Conservation (phyloP, 768 basidiomycete genomes). For the Lentinus brumalis region DNA sequence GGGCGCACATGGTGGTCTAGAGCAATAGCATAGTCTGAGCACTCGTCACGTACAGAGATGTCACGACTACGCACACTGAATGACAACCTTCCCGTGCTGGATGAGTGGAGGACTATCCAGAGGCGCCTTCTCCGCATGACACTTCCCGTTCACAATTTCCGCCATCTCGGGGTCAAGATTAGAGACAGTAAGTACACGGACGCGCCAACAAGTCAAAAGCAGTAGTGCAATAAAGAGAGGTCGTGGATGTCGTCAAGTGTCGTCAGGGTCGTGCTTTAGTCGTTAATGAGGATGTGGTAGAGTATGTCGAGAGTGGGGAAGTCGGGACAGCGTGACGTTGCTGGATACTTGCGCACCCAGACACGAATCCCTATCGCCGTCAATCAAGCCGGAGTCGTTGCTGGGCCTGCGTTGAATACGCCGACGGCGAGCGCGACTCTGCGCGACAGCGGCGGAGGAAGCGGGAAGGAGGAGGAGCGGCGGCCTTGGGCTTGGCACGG, state of each 20-base stretch:
- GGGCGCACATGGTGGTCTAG: conserved; percentile 58
- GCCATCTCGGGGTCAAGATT: conserved; percentile 18
- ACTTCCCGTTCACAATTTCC: conserved; percentile 31
- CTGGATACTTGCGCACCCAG: not conserved
- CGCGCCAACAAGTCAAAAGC: not conserved
- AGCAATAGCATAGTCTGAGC: not conserved
- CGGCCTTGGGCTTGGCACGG: not conserved
- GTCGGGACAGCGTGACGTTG: not conserved
- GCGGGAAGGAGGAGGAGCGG: not conserved
- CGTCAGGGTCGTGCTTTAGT: not conserved
- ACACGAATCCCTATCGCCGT: not conserved
- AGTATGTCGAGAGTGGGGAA: not conserved
- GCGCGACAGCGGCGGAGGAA: not conserved
- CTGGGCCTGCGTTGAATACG: not conserved
- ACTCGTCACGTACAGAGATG: not conserved
- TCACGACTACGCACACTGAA: conserved; percentile 51
- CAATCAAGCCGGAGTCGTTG: not conserved
- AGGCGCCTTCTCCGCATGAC: conserved; percentile 44
- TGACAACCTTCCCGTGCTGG: conserved; percentile 59
- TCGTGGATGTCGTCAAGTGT: conserved; percentile 3
- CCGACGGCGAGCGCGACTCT: not conserved
- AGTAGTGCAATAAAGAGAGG: not conserved
- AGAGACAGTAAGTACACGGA: not conserved
- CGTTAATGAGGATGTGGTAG: not conserved
- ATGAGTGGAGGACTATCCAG: conserved; percentile 55